phyloP scores from a whole-genome alignment of 225 moss, liverwort and hornwort genomes.

The Pleurozium schreberi region DNA sequence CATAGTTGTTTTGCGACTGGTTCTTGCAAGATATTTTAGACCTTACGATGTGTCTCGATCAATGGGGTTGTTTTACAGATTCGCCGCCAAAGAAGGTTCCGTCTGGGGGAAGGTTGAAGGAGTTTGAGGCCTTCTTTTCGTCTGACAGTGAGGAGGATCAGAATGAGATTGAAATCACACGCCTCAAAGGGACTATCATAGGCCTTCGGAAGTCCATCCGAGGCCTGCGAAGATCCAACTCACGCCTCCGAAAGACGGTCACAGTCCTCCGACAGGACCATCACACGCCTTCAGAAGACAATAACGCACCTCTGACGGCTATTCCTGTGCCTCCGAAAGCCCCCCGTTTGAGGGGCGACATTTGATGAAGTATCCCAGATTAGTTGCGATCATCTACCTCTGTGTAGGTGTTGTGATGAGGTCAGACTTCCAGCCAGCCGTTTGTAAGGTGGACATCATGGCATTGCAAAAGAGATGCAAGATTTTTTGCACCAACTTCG shows the following conservation, averaged over 20 bases:
- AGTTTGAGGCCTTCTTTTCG: constrained; percentile 18
- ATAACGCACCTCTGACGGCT: not conserved
- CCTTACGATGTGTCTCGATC: not conserved
- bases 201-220: not conserved
- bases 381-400: not conserved
- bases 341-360: constrained; percentile 25
- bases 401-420: not conserved
- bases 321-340: constrained; percentile 20
- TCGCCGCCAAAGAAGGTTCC: not conserved
- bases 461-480: not conserved
- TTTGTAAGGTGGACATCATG: not conserved
- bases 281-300: not conserved
- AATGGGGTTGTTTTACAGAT: not conserved
- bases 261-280: constrained; percentile 2
- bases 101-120: constrained; percentile 17
- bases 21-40: not conserved
- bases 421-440: not conserved
- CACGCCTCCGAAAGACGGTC: constrained; percentile 12
- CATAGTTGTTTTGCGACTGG: not conserved
- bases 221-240: constrained; percentile 5
- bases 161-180: constrained; percentile 3
- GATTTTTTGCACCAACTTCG: not conserved
- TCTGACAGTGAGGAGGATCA: constrained; percentile 3
- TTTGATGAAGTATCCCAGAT: not conserved
- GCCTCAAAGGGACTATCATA: not conserved